Conservation (phyloP, 371 early-diverging fungal species). For the Smittium mucronatum region DNA sequence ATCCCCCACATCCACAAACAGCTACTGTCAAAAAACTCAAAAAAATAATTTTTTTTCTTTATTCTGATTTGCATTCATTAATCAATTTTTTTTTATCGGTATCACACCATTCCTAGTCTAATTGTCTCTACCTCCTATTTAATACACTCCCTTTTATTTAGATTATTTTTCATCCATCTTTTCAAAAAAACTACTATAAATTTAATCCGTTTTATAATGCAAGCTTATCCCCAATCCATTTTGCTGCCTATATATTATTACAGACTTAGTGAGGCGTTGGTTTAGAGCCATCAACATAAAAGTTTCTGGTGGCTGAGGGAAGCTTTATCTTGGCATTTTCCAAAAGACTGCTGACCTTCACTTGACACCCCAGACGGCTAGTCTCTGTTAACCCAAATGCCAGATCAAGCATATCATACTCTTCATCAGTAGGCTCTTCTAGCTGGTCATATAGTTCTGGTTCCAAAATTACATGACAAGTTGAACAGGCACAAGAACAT, state of each 20-base stretch:
- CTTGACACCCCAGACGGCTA: conserved; percentile 97
- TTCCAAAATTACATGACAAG: conserved; percentile 94
- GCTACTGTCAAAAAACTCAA: conserved; percentile 29
- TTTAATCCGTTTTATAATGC: too few relatives aligned
- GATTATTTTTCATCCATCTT: too few relatives aligned
- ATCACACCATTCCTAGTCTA: too few relatives aligned
- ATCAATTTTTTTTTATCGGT: too few relatives aligned
- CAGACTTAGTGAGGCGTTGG: conserved; percentile 32
- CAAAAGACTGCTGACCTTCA: conserved; percentile 67
- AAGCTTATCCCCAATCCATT: too few relatives aligned
- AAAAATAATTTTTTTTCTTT: too few relatives aligned
- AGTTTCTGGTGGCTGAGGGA: conserved; percentile 92
- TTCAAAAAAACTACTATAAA: too few relatives aligned
- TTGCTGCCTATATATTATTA: too few relatives aligned
- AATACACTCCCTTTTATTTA: too few relatives aligned
- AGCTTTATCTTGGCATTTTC: conserved; percentile 81
- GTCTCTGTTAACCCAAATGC: conserved; percentile 96
- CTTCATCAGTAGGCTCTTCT: conserved; percentile 93
- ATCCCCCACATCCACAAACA: conserved; percentile 64
- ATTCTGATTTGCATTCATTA: too few relatives aligned
- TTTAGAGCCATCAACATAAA: conserved; percentile 78
- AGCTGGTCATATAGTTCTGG: conserved; percentile 72
- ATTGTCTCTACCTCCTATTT: too few relatives aligned
- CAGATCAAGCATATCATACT: conserved; percentile 98
- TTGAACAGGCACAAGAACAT: conserved; percentile 90